Evolutionary conservation across 495 filamentous ascomycete species (phyloP).

Genomic region (Penicillium egyptiacum): DNA sequence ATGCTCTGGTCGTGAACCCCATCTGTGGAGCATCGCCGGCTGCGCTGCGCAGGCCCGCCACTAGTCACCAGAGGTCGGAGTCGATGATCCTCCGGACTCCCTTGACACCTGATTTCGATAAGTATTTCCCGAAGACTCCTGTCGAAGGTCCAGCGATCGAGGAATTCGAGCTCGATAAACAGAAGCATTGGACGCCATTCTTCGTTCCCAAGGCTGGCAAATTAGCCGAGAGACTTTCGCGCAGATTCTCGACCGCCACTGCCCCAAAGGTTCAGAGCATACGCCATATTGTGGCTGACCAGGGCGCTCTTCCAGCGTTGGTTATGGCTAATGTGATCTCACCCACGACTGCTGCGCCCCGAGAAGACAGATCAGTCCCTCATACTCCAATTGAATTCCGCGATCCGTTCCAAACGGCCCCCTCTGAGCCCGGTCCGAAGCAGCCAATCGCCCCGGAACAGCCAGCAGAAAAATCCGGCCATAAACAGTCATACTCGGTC

Average conservation of each 20-base stretch:
- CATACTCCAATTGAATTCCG: constrained; percentile 33
- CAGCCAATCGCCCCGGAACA: not conserved
- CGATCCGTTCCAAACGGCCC: constrained; percentile 34
- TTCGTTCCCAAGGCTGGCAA: constrained; percentile 40
- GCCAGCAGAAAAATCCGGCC: constrained; percentile 13
- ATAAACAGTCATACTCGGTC: constrained; percentile 25
- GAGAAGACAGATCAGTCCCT: constrained; percentile 11
- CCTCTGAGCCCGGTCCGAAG: constrained; percentile 1
- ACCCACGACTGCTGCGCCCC: constrained; percentile 11
- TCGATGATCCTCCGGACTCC: constrained; percentile 56
- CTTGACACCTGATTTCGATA: constrained; percentile 34
- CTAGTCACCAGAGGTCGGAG: constrained; percentile 81
- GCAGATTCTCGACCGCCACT: constrained; percentile 32
- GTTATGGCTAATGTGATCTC: constrained; percentile 42
- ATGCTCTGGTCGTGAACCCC: constrained; percentile 30
- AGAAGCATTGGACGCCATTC: constrained; percentile 47
- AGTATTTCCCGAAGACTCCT: constrained; percentile 20
- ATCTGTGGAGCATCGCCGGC: constrained; percentile 53
- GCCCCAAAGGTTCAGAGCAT: constrained; percentile 27
- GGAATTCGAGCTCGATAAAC: constrained; percentile 20
- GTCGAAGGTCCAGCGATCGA: constrained; percentile 19
- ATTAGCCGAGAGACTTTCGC: constrained; percentile 37
- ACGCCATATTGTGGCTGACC: constrained; percentile 31
- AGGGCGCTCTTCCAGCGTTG: constrained; percentile 37
- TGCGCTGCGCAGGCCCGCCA: constrained; percentile 72